Percentiles rank a stretch among this genome's conserved stretches.
Evolutionary conservation across 352 stramenopile genomes (phyloP).

Genomic region (Globisporangium canariense): DNA sequence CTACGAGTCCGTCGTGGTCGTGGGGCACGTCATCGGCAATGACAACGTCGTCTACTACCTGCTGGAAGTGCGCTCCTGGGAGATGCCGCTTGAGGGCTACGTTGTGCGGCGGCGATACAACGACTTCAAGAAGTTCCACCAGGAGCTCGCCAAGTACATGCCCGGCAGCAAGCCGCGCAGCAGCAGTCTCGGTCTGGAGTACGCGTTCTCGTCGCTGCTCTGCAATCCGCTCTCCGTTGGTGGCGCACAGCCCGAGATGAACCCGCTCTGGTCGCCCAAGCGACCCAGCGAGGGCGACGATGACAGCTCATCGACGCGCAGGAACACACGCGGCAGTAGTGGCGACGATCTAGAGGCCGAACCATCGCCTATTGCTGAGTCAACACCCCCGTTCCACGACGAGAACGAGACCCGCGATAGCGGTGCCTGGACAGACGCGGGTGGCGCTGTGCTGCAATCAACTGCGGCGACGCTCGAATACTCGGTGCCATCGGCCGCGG

Average conservation of each 20-base stretch:
- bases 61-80: slow-evolving; percentile 66
- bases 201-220: slow-evolving; percentile 47
- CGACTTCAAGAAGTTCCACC: slow-evolving; percentile 68
- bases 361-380: neutral
- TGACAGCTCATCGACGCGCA: slow-evolving; percentile 18
- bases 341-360: slow-evolving; percentile 6
- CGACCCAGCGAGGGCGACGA: slow-evolving; percentile 27
- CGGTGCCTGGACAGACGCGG: neutral
- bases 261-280: slow-evolving; percentile 49
- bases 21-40: slow-evolving; percentile 54
- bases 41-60: slow-evolving; percentile 77
- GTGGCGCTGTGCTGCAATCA: neutral
- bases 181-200: slow-evolving; percentile 18
- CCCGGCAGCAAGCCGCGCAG: slow-evolving; percentile 28
- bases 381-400: neutral
- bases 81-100: slow-evolving; percentile 74
- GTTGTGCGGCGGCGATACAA: slow-evolving; percentile 74
- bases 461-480: slow-evolving; percentile 11
- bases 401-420: neutral
- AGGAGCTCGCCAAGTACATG: slow-evolving; percentile 52
- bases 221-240: slow-evolving; percentile 38
- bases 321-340: slow-evolving; percentile 14
- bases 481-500: slow-evolving; percentile 2
- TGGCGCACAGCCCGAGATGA: slow-evolving; percentile 27
- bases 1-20: slow-evolving; percentile 74